Evolutionary conservation across 345 rosid species (phyloP).

Genomic region (Populus pruinosa): DNA sequence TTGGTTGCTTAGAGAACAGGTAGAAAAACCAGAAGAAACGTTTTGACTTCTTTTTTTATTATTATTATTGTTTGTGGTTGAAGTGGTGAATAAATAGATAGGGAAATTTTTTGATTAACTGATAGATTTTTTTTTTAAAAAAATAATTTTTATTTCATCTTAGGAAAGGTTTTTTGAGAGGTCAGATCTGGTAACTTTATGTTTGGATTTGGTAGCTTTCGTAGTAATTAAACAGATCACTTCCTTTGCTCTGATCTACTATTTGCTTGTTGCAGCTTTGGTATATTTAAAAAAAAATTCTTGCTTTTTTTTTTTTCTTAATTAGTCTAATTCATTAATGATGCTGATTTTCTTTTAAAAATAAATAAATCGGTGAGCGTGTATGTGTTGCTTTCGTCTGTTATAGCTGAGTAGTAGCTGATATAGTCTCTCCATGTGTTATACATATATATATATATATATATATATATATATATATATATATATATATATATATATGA

Average conservation of each 20-base stretch:
- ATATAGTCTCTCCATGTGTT: not conserved
- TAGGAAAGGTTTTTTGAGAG: not conserved
- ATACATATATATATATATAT: not conserved
- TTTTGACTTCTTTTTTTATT: not conserved
- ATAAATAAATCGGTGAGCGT: not conserved
- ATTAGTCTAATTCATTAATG: not conserved
- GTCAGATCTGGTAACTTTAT: not conserved
- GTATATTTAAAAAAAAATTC: too few species aligned
- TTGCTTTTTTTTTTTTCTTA: not conserved
- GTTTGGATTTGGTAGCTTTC: not conserved
- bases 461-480: not conserved
- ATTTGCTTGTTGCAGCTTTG: not conserved
- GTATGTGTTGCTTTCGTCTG: not conserved
- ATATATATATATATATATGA: not conserved
- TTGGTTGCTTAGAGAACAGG: slow-evolving; percentile 4
- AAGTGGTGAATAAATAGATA: not conserved
- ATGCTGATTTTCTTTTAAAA: not conserved
- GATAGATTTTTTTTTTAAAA: not conserved
- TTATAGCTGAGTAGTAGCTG: not conserved
- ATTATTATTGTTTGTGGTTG: not conserved
- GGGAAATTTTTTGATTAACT: not conserved
- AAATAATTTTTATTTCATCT: not conserved
- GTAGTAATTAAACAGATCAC: not conserved
- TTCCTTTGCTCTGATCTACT: not conserved
- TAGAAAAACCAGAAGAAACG: not conserved